Evolutionary conservation across 306 rosid species (phyloP), one percentile per base, ranked within the genome.

Genomic region (Leucaena leucocephala): DNA sequence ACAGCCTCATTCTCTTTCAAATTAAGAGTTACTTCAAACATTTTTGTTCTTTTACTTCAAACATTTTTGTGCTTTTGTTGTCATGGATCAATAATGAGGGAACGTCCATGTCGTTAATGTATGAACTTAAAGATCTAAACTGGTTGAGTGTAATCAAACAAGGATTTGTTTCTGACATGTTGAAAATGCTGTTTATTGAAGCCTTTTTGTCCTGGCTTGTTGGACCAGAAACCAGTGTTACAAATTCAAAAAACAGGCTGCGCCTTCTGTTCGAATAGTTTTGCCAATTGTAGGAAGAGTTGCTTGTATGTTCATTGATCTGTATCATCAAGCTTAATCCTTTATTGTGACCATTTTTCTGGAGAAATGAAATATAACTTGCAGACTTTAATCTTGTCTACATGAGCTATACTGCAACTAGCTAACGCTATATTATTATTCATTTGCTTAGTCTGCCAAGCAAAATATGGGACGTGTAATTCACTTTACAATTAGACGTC

Each of bases 301-400:
- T 49, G 15, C 19, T 16, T 49, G 6, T 16, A 49, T 15, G 55
- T 49, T 49, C 19, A 15, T 14, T 15, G 55, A 15, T 49, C 55
- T 16, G n/a, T 5, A 49, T 15, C 7, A 49, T 15, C n/a, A 14
- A 15, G 8, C 55, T 49, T 15, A 49, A 49, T 49, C 8, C 8
- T 49, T 4, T 49, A 49, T 49, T 4, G 17, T 49, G 55, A 49
- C n/a, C 14, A 49, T 49, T 16, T 49, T 49, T 49, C 55, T 4
- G 55, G 55, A 49, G 7, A 49, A 49, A 4, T 49, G 19, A 49
- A 49, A 49, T 49, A 49, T 14, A 16, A 5, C 0, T 15, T 49
- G n/a, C 19, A 49, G 55, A 49, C 19, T 66, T 65, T 40, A 65
- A 65, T 65, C 13, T 65, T 65, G 39, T 43, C 70, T 65, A 3